Evolutionary conservation across 352 stramenopile species (phyloP).

Genomic region (Bremia lactucae): DNA sequence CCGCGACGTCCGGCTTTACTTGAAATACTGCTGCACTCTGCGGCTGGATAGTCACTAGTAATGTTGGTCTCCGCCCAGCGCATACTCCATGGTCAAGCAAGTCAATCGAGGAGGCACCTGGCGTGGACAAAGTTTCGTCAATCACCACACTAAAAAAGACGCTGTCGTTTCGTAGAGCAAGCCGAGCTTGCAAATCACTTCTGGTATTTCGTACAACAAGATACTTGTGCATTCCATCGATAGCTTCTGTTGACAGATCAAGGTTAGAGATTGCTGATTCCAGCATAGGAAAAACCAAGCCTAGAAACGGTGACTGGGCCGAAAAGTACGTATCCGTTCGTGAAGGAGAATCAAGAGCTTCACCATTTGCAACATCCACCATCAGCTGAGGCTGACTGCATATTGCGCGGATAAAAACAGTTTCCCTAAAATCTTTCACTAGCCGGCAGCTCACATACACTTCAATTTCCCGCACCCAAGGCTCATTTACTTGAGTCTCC

Average conservation of each 20-base stretch:
- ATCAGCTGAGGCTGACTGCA: conserved; percentile 72
- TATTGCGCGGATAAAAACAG: conserved; percentile 61
- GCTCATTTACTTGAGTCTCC: conserved; percentile 23
- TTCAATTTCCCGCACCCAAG: conserved; percentile 78
- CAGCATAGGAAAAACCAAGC: conserved; percentile 70
- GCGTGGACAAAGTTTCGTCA: conserved; percentile 29
- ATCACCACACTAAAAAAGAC: conserved; percentile 77
- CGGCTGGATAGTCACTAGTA: conserved; percentile 63
- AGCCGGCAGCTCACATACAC: conserved; percentile 83
- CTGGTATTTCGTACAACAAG: conserved; percentile 70
- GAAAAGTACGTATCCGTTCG: conserved; percentile 24
- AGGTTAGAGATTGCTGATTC: conserved; percentile 45
- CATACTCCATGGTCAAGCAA: conserved; percentile 61
- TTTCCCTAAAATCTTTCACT: conserved; percentile 84
- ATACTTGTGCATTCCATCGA: conserved; percentile 48
- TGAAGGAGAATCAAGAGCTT: conserved; percentile 24
- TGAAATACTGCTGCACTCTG: conserved; percentile 46
- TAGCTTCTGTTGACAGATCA: conserved; percentile 17
- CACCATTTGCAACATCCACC: conserved; percentile 47
- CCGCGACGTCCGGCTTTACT: conserved; percentile 52
- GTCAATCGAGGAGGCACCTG: conserved; percentile 38
- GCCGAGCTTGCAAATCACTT: conserved; percentile 45
- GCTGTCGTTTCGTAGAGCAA: conserved; percentile 75
- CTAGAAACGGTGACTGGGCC: conserved; percentile 64
- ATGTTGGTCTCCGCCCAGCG: conserved; percentile 46